Evolutionary conservation across 176 grass and related monocot species (phyloP), one percentile per base, ranked within the genome.

Genomic region (Ananas comosus): DNA sequence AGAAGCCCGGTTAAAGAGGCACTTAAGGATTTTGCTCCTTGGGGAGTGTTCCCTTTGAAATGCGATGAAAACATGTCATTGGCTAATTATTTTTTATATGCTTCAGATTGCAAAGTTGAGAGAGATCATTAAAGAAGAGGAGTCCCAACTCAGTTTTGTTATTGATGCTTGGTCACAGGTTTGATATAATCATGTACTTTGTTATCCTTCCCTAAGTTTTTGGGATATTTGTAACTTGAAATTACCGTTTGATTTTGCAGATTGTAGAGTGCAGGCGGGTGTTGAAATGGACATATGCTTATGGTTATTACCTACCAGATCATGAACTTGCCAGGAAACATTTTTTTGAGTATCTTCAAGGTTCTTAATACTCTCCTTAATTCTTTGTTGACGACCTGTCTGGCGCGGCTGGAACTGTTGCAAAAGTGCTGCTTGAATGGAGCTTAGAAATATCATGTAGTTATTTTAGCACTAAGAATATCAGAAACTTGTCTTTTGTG

Each of bases 291-390:
- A 96, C 93, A 69, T 96, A 96, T 79, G 86, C 93, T 2, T 96
- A 90, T 85, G 93, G 93, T 59, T 96, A 80, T 68, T 96, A 96
- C 77, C 74, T 96, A 13, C 81, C 91, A 33, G 89, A 96, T 49
- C 75, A 81, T 24, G 76, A 84, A 52, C 77, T 51, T 69, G 76
- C 76, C 49, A 96, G 87, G 74, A 85, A 86, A 74, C 88, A 81
- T 50, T 92, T 96, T 80, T 96, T 96, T 3, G 93, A 96, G 77
- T 96, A 96, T 70, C 74, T 90, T 52, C 93, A 96, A 96, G 93
- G 93, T 96, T 64, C 23, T 57, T 56, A 22, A 72, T 72, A 66
- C 18, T 51, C 21, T 61, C 66, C 14, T 59, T 59, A 18, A 59
- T 18, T 59, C 13, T 16, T 13, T 58, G 12, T 66, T 16, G 29